Base-by-base conservation (phyloP, 2,329 filamentous ascomycete species). In the Exophiala alcalophila region DNA sequence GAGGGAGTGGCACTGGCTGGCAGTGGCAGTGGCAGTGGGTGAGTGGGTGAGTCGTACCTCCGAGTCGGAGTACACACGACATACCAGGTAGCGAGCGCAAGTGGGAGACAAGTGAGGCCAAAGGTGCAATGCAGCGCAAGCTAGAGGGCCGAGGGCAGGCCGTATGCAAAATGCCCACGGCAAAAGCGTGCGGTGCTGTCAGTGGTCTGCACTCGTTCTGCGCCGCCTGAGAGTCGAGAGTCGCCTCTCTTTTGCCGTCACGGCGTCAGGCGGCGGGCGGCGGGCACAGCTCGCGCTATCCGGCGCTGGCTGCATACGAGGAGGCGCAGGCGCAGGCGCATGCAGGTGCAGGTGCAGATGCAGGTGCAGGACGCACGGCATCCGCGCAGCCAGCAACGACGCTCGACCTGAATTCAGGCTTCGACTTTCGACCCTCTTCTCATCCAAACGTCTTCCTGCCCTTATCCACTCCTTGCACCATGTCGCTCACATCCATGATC, bases 401-500 rank as follows among this genome's bases (percentile, higher is more conserved):
- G n/a, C n/a, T n/a, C n/a, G n/a, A n/a, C n/a, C n/a, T n/a, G n/a
- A n/a, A n/a, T n/a, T 7, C n/a, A 26, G n/a, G 24, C n/a, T 32
- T 29, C 27, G 27, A 11, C n/a, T 29, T 29, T 12, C 7, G 23
- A 25, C 23, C 23, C 23, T 25, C 23, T 14, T 14, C 25, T 16
- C 2, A 14, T 11, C 6, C 15, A n/a, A 32, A 3, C 25, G 15
- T 10, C 15, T 15, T 30, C 24, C 36, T 24, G 31, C 21, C 8
- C 21, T 24, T 14, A 44, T 28, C 19, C 29, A 19, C 33, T 31
- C 44, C 38, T 15, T 39, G 27, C 33, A 18, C 15, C 10, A 32
- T 26, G 12, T 24, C 23, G 16, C 29, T 36, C 34, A 34, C 32
- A 47, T 47, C 23, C 28, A 31, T 39, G 26, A 25, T 35, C 35